phyloP scores from a whole-genome alignment of 1,284 basidiomycete genomes.

The Termitomyces sp. region DNA sequence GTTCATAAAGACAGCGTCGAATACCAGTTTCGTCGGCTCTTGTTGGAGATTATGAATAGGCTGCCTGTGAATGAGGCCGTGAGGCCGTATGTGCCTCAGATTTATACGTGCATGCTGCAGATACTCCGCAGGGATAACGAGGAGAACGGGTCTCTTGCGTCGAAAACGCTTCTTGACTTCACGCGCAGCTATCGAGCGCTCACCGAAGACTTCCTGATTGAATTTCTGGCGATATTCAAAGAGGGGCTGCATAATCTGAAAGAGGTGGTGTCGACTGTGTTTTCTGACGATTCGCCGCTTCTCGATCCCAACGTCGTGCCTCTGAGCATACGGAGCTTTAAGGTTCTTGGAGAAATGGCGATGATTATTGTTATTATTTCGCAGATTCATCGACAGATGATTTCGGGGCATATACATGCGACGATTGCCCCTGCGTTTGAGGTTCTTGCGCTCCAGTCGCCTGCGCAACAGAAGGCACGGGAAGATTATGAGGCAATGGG shows the following conservation, averaged over 20 bases:
- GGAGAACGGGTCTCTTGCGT: constrained; percentile 87
- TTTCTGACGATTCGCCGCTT: constrained; percentile 58
- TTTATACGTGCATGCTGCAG: constrained; percentile 78
- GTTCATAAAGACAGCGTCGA: constrained; percentile 78
- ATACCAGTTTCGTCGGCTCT: constrained; percentile 80
- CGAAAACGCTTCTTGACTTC: constrained; percentile 90
- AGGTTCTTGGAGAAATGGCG: constrained; percentile 92
- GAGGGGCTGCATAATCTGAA: constrained; percentile 79
- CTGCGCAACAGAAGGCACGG: constrained; percentile 83
- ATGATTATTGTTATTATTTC: constrained; percentile 91
- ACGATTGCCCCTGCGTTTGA: constrained; percentile 77
- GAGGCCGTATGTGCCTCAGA: constrained; percentile 61
- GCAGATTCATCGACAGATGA: constrained; percentile 71
- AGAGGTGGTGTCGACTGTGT: constrained; percentile 70
- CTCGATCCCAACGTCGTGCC: constrained; percentile 56
- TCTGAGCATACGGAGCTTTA: constrained; percentile 84
- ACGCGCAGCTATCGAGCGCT: constrained; percentile 66
- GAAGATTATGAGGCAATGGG: constrained; percentile 77
- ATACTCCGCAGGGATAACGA: constrained; percentile 92
- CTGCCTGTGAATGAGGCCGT: constrained; percentile 81
- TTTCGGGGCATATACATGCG: constrained; percentile 67
- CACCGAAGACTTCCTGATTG: constrained; percentile 73
- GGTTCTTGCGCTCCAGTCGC: constrained; percentile 75
- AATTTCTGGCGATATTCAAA: constrained; percentile 77
- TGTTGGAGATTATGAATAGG: constrained; percentile 87